Base-by-base conservation (phyloP, 495 filamentous ascomycete species). In the Apodospora peruviana region DNA sequence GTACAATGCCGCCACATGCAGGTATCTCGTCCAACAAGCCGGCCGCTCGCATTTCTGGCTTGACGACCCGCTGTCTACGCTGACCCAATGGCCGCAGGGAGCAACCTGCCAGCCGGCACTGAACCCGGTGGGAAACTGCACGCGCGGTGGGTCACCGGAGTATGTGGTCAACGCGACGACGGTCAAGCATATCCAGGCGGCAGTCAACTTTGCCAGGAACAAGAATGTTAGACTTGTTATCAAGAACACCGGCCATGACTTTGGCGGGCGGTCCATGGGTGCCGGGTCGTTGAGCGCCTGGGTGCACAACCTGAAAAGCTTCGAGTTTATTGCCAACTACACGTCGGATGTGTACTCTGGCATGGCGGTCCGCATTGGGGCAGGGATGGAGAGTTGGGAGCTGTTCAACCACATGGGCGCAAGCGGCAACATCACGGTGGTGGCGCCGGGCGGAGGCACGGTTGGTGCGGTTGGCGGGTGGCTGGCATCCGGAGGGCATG, bases 181-280 rank as follows among this genome's bases (percentile, higher is more conserved):
- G 4, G 74, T 75, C 14, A 68, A 68, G 41, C 73, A 88, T 46
- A 63, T 86, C 24, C 75, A 79, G 48, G 66, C 73, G 8, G 76
- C 78, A 0, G 72, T 87, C 16, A 79, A 79, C 57, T 86, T 85
- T 66, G 83, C 83, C 2, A 69, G 75, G 38, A 76, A 84, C 18
- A 67, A 68, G 18, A 75, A 77, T 19, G 48, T 87, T 0, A 68
- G 83, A 34, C 63, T 88, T 2, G 67, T 81, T 0, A 71, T 87
- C 43, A 85, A 85, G 71, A 87, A 83, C 51, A 85, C 83, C 2
- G 83, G 84, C 20, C 83, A 87, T 55, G 82, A 86, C 58, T 84
- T 81, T 60, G 68, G 64, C 12, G 82, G 80, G 22, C 76, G 80
- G 55, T 77, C 66, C 0, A 57, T 62, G 5, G 74, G 80, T 20